Conservation (phyloP, 2,329 filamentous ascomycete genomes). For the Fusarium hainanense region DNA sequence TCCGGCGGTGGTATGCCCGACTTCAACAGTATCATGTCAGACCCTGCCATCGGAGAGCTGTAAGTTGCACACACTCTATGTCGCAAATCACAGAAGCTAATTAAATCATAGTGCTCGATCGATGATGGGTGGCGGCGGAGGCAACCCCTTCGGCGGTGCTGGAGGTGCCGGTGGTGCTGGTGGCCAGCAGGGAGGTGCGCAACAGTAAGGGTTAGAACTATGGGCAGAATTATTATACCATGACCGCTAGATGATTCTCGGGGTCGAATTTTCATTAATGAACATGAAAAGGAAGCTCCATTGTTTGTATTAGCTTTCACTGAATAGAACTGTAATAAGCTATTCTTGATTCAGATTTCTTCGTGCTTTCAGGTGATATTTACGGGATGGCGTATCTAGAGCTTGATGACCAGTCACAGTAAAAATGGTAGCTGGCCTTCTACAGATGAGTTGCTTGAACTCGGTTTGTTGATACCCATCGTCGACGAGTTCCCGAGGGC, state of each 20-base stretch:
- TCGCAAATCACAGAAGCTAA: conserved; percentile 1
- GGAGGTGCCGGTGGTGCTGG: conserved; percentile 28
- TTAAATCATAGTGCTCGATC: conserved; percentile 55
- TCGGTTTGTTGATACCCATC: not conserved
- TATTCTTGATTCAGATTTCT: conserved; percentile 1
- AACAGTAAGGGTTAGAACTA: conserved; percentile 37
- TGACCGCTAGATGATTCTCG: conserved; percentile 18
- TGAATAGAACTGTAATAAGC: conserved; percentile 39
- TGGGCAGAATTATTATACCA: conserved; percentile 41
- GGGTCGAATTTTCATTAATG: conserved; percentile 38
- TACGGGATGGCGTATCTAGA: not conserved
- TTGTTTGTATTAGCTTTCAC: conserved; percentile 24
- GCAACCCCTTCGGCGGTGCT: conserved; percentile 45
- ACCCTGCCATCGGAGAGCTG: conserved; percentile 93
- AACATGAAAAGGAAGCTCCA: conserved; percentile 29
- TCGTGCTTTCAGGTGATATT: not conserved
- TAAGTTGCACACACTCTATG: conserved; percentile 62
- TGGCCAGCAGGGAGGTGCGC: conserved; percentile 41
- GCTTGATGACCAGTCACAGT: not conserved
- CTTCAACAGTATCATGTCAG: conserved; percentile 85
- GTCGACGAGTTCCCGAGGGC: not conserved
- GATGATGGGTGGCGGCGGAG: conserved; percentile 56
- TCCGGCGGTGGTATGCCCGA: conserved; percentile 90
- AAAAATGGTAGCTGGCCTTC: not conserved
- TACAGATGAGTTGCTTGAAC: not conserved